phyloP scores from a whole-genome alignment of 225 moss, liverwort and hornwort genomes.

The Takakia lepidozioides region DNA sequence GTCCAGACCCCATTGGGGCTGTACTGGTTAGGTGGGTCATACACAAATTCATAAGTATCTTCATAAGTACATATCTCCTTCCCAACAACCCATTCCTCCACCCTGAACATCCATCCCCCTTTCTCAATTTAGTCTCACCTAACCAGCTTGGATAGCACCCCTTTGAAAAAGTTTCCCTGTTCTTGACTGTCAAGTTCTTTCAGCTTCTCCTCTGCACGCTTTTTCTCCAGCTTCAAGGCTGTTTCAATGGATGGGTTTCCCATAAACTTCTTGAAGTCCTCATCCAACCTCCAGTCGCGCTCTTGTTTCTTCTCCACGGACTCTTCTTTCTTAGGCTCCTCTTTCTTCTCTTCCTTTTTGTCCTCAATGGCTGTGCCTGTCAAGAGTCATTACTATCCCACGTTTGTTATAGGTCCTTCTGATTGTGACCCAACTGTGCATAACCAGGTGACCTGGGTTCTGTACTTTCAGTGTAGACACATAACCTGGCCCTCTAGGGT shows the following conservation, averaged over 20 bases:
- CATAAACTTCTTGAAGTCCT: slow-evolving; percentile 77
- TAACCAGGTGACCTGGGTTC: background rate
- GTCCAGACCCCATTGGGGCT: too few relatives aligned
- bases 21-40: too few relatives aligned
- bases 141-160: slow-evolving; percentile 44
- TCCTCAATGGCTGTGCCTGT: slow-evolving; percentile 39
- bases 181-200: slow-evolving; percentile 63
- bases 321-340: slow-evolving; percentile 25
- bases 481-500: too few relatives aligned
- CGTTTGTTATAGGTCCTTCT: background rate
- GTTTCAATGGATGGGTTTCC: slow-evolving; percentile 93
- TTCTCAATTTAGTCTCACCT: too few relatives aligned
- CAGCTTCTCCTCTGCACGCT: slow-evolving; percentile 69
- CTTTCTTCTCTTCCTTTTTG: slow-evolving; percentile 18
- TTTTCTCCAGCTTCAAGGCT: slow-evolving; percentile 81
- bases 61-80: too few relatives aligned
- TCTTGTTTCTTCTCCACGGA: slow-evolving; percentile 60
- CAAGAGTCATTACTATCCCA: background rate
- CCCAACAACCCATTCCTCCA: too few relatives aligned
- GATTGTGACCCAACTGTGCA: background rate
- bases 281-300: slow-evolving; percentile 80
- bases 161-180: slow-evolving; percentile 64
- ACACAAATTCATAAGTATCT: too few relatives aligned
- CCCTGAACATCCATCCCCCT: too few relatives aligned
- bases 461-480: too few relatives aligned